Base-by-base conservation (phyloP, 495 filamentous ascomycete genomes). In the Tuber melanosporum region DNA sequence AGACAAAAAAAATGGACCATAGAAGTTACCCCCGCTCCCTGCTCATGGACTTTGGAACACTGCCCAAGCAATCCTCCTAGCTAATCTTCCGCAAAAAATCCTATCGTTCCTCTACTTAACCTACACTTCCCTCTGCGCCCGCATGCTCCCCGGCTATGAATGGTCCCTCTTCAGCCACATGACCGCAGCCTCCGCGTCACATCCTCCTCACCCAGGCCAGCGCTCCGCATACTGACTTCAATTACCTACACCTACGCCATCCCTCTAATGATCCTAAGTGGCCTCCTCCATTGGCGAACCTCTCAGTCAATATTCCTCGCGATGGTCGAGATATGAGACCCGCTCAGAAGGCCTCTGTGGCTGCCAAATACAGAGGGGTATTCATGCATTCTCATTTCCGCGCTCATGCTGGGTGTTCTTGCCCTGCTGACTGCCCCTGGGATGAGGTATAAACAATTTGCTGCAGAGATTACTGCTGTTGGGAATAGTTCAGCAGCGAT, bases 271-370 rank as follows among this genome's bases (percentile, higher is more conserved):
- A 39, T 77, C 6, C 39, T 71, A 43, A 82, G 80, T 12, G 79
- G 77, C 0, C 2, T 82, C 6, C 76, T 85, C 6, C 86, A 87
- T 74, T 87, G 85, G 86, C 81, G 86, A 0, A 77, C 85, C n/a
- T 86, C 85, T 0, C 84, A 88, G 70, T 84, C 84, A n/a, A 72
- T 87, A 0, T 87, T 86, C 74, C 80, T 86, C 7, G 81, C 80
- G 3, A 78, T 76, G 0, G 73, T 86, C 12, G n/a, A 32, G 32
- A 32, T 32, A 32, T 32, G 32, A 1, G 32, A 32, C 32, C 32
- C 32, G 32, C 32, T 32, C 32, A 32, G 32, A 32, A 32, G 32
- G 32, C 32, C 32, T 32, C 32, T 32, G 32, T 32, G 32, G 15
- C 69, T 43, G 4, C 12, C 22, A 26, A 76, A 15, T 9, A 32